A percentile compares a stretch with the other conserved stretches of the same genome.
phyloP scores from a whole-genome alignment of 2,329 filamentous ascomycete species.

The Biscogniauxia sp. region DNA sequence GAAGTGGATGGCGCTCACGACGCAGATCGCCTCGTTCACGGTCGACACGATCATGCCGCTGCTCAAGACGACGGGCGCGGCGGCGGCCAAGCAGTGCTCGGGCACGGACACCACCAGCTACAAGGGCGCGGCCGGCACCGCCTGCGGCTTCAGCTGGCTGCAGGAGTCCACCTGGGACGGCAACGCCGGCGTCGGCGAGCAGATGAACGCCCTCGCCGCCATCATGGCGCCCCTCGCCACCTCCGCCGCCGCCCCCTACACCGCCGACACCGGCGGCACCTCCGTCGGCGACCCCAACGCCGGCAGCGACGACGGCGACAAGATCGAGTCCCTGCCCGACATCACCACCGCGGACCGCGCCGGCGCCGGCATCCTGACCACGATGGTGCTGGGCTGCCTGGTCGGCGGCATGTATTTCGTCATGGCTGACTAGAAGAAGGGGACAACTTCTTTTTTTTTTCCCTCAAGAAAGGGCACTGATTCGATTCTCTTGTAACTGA shows the following conservation, averaged over 20 bases:
- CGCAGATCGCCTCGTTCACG: slow-evolving; percentile 27
- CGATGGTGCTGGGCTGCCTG: slow-evolving; percentile 18
- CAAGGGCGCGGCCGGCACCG: slow-evolving; percentile 17
- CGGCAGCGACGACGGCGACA: slow-evolving; percentile 20
- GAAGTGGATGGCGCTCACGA: slow-evolving; percentile 45
- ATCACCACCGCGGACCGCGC: slow-evolving; percentile 30
- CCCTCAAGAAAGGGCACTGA: too few relatives aligned
- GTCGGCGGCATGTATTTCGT: slow-evolving; percentile 14
- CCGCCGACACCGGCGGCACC: slow-evolving; percentile 23
- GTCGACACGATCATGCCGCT: slow-evolving; percentile 24
- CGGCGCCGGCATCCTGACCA: slow-evolving; percentile 29
- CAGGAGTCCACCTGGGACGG: slow-evolving; percentile 44
- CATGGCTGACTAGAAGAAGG: slow-evolving; percentile 4
- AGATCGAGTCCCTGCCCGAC: slow-evolving; percentile 18
- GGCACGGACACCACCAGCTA: slow-evolving; percentile 20
- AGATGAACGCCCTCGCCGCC: slow-evolving; percentile 53
- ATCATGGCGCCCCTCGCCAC: slow-evolving; percentile 46
- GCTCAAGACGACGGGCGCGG: slow-evolving; percentile 34
- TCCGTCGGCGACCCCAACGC: slow-evolving; percentile 26
- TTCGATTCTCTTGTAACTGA: too few relatives aligned
- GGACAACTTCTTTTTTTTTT: too few relatives aligned
- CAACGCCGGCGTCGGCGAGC: slow-evolving; percentile 52
- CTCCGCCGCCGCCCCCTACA: slow-evolving; percentile 13
- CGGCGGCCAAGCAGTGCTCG: slow-evolving; percentile 34
- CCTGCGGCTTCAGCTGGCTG: slow-evolving; percentile 54